Conservation (phyloP, 2,329 filamentous ascomycete genomes). For the Pseudocercospora fuligena region DNA sequence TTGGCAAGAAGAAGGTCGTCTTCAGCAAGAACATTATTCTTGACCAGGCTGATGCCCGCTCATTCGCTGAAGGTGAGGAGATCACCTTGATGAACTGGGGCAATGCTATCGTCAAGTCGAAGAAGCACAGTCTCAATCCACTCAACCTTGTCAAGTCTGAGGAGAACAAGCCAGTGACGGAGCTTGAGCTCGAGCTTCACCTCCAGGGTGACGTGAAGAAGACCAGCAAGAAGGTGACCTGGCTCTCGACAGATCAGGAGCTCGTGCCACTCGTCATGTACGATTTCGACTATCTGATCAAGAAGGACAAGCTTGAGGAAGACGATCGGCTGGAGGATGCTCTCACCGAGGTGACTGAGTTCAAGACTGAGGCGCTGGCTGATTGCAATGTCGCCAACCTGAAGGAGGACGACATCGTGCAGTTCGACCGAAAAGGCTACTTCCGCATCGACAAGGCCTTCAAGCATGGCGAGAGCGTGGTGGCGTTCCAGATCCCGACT, state of each 20-base stretch:
- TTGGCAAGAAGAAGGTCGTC: constrained; percentile 84
- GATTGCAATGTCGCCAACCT: constrained; percentile 80
- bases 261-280: constrained; percentile 83
- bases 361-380: constrained; percentile 73
- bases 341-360: constrained; percentile 76
- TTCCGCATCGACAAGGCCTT: constrained; percentile 78
- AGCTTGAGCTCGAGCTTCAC: constrained; percentile 82
- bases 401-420: constrained; percentile 88
- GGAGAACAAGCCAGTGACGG: constrained; percentile 64
- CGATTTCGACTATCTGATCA: constrained; percentile 94
- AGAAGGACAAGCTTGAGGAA: constrained; percentile 90
- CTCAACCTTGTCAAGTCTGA: constrained; percentile 54
- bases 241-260: constrained; percentile 79
- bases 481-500: constrained; percentile 73
- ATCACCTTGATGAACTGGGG: constrained; percentile 98
- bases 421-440: constrained; percentile 92
- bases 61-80: constrained; percentile 83
- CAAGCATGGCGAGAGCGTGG: constrained; percentile 62
- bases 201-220: constrained; percentile 91
- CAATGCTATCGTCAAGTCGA: constrained; percentile 76
- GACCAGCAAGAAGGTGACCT: constrained; percentile 95
- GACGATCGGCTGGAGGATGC: constrained; percentile 85
- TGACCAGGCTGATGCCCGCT: constrained; percentile 83
- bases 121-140: constrained; percentile 53
- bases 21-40: constrained; percentile 77